Evolutionary conservation across 768 basidiomycete species (phyloP).

Genomic region (Termitomyces sp.): DNA sequence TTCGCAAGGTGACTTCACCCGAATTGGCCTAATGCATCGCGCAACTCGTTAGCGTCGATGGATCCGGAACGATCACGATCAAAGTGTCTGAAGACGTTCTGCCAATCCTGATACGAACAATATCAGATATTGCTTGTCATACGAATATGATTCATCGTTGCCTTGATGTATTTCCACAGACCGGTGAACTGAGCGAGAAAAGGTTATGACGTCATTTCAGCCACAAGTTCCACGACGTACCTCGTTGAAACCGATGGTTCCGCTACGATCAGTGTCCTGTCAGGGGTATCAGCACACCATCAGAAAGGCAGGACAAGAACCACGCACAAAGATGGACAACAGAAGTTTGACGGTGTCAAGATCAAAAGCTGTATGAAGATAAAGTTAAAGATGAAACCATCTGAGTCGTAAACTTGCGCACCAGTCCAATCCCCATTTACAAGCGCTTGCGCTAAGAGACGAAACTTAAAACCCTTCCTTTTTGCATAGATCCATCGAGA

Average conservation of each 20-base stretch:
- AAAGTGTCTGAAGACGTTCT: conserved; percentile 77
- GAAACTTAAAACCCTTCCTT: neutral
- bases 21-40: conserved; percentile 66
- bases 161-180: conserved; percentile 81
- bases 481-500: neutral
- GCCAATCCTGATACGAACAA: conserved; percentile 60
- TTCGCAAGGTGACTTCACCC: conserved; percentile 37
- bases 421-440: conserved; percentile 72
- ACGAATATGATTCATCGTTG: conserved; percentile 9
- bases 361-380: conserved; percentile 57
- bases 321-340: conserved; percentile 73
- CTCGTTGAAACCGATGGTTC: conserved; percentile 78
- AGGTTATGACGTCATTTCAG: conserved; percentile 12
- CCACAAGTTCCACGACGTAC: conserved; percentile 26
- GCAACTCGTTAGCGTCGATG: conserved; percentile 68
- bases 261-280: conserved; percentile 67
- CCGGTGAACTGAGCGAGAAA: conserved; percentile 50
- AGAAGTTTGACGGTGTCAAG: conserved; percentile 82
- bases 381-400: neutral
- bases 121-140: neutral
- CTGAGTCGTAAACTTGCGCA: conserved; percentile 31
- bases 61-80: conserved; percentile 80
- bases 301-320: neutral
- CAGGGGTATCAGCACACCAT: neutral
- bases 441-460: conserved; percentile 36